A percentile compares a stretch with the other conserved stretches of the same genome.
Conservation (phyloP, 2,329 filamentous ascomycete genomes). For the Sporothrix dimorphospora region DNA sequence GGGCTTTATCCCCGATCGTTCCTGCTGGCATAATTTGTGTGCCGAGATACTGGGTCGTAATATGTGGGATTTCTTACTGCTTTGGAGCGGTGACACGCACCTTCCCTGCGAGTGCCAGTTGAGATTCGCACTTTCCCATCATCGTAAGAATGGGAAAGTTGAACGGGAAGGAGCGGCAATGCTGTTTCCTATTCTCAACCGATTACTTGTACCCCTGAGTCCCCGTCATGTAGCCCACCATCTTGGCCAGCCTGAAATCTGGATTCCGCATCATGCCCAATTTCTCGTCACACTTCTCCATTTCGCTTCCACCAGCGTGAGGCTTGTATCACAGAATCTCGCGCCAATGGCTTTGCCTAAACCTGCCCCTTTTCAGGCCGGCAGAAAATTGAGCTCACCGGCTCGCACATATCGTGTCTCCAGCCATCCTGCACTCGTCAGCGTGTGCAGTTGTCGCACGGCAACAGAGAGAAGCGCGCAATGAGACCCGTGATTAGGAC, state of each 20-base stretch:
- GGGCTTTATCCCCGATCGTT: background rate
- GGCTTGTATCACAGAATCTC: background rate
- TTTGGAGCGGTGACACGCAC: background rate
- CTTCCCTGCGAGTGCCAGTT: background rate
- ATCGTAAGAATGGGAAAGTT: background rate
- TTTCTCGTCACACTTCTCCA: background rate
- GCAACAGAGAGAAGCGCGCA: background rate
- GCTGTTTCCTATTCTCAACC: background rate
- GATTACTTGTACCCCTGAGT: slow-evolving; percentile 7
- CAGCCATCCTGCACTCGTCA: background rate
- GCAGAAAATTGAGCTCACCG: background rate
- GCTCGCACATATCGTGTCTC: background rate
- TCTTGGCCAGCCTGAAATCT: background rate
- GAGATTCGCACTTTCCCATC: slow-evolving; percentile 17
- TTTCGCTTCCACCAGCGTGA: background rate
- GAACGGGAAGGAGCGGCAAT: slow-evolving; percentile 10
- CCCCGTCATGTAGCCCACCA: background rate
- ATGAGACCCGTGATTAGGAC: background rate
- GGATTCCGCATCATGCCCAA: background rate
- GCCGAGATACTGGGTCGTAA: background rate
- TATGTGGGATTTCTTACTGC: background rate
- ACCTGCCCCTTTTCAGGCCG: background rate
- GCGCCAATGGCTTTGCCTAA: background rate
- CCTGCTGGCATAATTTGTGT: background rate
- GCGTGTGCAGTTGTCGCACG: background rate